Base-by-base conservation (phyloP, 495 filamentous ascomycete genomes). In the Penicillium riverlandense region DNA sequence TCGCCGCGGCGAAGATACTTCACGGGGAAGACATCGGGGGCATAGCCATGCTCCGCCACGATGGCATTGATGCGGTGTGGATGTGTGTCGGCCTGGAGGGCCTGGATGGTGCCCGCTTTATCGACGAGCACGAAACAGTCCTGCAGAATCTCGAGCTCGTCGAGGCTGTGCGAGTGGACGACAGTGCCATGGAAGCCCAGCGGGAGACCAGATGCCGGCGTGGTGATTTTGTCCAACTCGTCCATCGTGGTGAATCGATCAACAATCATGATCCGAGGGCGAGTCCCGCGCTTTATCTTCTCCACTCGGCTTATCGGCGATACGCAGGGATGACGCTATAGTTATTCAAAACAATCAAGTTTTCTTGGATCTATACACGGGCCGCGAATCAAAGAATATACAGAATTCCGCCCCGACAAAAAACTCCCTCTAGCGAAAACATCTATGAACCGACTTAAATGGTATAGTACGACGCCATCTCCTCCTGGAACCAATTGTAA, bases 181-280 rank as follows among this genome's bases (percentile, higher is more conserved):
- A 77, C 38, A 0, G 74, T 70, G 43, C 77, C 78, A 48, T 76
- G 61, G 47, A 82, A 75, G 22, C 62, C 62, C n/a, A 58, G 49
- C 11, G 65, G 55, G 0, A 60, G 40, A 11, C 55, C 48, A 11
- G 52, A 42, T 33, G 48, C 46, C 33, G 40, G 48, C 34, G 36
- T 41, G n/a, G 54, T 22, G 11, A 15, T 47, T 38, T 51, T 46
- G 16, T 52, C 33, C 15, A 54, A 38, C 2, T 36, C 38, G 6
- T 50, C 53, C 48, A 54, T 56, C 10, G 27, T 32, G 6, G 12
- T 8, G 28, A 13, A 38, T 33, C n/a, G 29, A 30, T 38, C 39
- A 41, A 35, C 12, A 31, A 29, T 10, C 1, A 11, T 13, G 29
- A 15, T 4, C 29, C 31, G 5, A n/a, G 31, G 8, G 32, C n/a